A percentile compares a stretch with the other conserved stretches of the same genome.
These are phyloP conservation scores for Volvox africanus DNA, from an alignment of 139 green algal genomes.

Conservation along the genomic window DNA sequence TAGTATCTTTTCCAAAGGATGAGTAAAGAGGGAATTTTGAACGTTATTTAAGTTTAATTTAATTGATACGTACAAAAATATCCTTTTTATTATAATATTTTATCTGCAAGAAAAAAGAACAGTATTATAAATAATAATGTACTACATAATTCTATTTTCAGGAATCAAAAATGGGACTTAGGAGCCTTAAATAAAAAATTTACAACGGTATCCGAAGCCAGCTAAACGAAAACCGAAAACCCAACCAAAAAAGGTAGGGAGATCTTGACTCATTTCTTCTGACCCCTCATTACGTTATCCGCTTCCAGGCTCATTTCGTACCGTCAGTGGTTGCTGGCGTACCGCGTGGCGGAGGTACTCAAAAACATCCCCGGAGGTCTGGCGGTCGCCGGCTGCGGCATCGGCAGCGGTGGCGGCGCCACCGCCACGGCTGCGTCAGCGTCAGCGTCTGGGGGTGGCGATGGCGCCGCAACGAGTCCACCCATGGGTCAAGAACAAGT, in stretches of 20 bases:
- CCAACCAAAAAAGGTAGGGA: background rate
- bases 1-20: too few relatives aligned
- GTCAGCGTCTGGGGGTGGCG: background rate
- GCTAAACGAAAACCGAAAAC: background rate
- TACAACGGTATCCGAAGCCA: too few relatives aligned
- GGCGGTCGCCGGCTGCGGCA: background rate
- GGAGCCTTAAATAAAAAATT: too few relatives aligned
- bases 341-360: slow-evolving; percentile 55
- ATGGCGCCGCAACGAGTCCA: background rate
- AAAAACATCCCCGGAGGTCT: slow-evolving; percentile 14
- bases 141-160: too few relatives aligned
- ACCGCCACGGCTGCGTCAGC: background rate
- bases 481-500: slow-evolving; percentile 59
- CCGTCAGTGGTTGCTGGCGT: slow-evolving; percentile 66
- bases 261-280: background rate
- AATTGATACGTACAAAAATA: too few relatives aligned
- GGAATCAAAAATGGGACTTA: too few relatives aligned
- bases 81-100: too few relatives aligned
- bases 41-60: too few relatives aligned
- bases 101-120: too few relatives aligned
- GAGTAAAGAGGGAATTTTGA: too few relatives aligned
- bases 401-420: too few relatives aligned
- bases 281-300: background rate
- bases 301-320: slow-evolving; percentile 57
- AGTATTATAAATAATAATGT: too few relatives aligned